Evolutionary conservation across 2,329 filamentous ascomycete genomes (phyloP), one percentile per base, ranked within the genome.

Genomic region (Aspergillus puulaauensis): DNA sequence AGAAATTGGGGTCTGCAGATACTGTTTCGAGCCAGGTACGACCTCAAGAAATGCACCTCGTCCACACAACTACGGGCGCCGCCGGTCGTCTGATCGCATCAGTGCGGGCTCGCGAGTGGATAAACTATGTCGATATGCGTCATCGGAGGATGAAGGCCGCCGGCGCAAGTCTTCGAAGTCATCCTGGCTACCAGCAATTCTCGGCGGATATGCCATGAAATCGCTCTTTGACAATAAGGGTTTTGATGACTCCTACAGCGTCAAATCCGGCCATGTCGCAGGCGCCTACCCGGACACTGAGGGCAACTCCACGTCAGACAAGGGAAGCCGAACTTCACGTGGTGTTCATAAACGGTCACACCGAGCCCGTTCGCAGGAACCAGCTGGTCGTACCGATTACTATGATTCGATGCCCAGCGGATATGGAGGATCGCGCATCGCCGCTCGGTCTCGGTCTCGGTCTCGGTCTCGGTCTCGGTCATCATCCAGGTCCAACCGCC

Each of bases 1-100:
- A 70, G 82, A 83, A 58, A 87, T 87, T 64, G 86, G 86, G 21
- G 82, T 88, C 2, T 88, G 86, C 73, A 85, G 81, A 61, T 77
- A 86, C 64, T 88, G 86, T 68, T 88, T 88, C 65, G 84, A 87
- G 59, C 85, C 85, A 6, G 78, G 80, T 8, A 82, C 81, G 15
- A 80, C 77, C 3, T 79, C 82, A 3, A 69, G 74, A 58, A 80
- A 87, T 67, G 86, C 85, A 0, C 86, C 86, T 6, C 79, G 86
- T 52, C 83, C 82, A 62, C 86, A 88, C 66, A 75, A 86, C 64
- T 84, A 84, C 66, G 72, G 79, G 57, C 66, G 67, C 44, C 71
- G 80, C 61, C 73, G 76, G 46, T 82, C 80, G 3, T 72, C 74
- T 55, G 81, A 83, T 60, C 74, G 75, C 44, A 70, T 75, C 54